phyloP scores from a whole-genome alignment of 768 basidiomycete species.

The Lepiota venenata region DNA sequence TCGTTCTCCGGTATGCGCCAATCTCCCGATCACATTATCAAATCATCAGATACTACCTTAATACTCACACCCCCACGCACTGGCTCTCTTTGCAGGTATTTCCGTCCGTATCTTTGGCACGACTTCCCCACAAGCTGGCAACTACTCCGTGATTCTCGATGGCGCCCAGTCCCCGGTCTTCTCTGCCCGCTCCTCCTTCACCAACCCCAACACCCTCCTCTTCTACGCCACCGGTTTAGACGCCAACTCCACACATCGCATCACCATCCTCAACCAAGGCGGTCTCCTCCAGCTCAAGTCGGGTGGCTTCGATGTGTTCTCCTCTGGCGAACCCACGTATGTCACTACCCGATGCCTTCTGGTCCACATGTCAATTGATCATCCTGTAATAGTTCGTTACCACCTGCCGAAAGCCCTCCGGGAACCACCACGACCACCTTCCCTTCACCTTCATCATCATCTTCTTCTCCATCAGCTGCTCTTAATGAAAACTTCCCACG shows the following conservation, averaged over 20 bases:
- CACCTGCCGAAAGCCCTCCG: constrained; percentile 11
- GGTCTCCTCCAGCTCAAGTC: constrained; percentile 48
- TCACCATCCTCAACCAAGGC: constrained; percentile 56
- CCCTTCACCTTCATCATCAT: constrained; percentile 16
- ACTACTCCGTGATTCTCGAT: constrained; percentile 49
- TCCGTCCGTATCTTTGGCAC: constrained; percentile 59
- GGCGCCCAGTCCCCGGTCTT: constrained; percentile 38
- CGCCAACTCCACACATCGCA: constrained; percentile 39
- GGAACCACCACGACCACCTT: background rate
- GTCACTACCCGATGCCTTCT: constrained; percentile 9
- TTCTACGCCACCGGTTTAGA: constrained; percentile 65
- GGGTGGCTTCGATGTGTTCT: constrained; percentile 47
- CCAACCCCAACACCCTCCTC: constrained; percentile 47
- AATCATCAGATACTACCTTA: background rate
- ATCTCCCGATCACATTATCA: background rate
- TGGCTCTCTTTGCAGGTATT: constrained; percentile 39
- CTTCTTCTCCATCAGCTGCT: constrained; percentile 18
- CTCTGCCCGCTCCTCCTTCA: constrained; percentile 52
- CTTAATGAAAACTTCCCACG: constrained; percentile 23
- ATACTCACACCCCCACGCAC: background rate
- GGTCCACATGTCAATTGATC: constrained; percentile 11
- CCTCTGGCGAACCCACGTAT: constrained; percentile 24
- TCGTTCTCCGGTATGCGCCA: constrained; percentile 44
- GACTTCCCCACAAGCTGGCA: constrained; percentile 54
- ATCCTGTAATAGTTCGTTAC: background rate